A percentile compares a stretch with the other conserved stretches of the same genome.
Conservation (phyloP, 345 rosid genomes). For the Psidium friedrichsthalianum region DNA sequence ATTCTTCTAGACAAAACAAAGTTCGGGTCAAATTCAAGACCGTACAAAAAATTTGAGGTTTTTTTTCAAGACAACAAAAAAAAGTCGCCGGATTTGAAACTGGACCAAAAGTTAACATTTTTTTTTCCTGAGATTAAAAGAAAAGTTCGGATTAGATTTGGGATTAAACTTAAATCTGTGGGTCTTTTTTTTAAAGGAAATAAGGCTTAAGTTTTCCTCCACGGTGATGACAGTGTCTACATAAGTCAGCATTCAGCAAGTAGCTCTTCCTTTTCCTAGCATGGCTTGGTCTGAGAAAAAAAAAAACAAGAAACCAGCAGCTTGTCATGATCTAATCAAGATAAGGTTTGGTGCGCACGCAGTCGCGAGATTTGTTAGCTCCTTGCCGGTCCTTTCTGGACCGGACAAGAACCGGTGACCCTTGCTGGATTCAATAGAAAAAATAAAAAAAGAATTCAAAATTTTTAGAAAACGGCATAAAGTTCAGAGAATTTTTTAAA, state of each 20-base stretch:
- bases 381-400: background rate
- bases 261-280: background rate
- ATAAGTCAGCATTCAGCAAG: background rate
- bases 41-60: no score
- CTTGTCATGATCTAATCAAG: background rate
- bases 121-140: no score
- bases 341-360: background rate
- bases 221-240: background rate
- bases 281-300: background rate
- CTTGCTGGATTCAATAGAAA: background rate
- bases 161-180: no score
- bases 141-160: no score
- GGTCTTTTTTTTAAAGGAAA: no score
- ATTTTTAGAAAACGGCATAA: background rate
- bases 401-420: background rate
- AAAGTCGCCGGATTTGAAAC: no score
- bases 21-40: no score
- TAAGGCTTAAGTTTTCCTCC: background rate
- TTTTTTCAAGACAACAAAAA: no score
- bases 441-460: background rate
- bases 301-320: background rate
- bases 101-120: no score
- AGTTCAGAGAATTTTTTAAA: background rate
- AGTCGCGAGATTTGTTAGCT: background rate
- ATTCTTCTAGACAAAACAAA: no score